phyloP scores from a whole-genome alignment of 23 red algal genomes.

The Gracilaria domingensis region DNA sequence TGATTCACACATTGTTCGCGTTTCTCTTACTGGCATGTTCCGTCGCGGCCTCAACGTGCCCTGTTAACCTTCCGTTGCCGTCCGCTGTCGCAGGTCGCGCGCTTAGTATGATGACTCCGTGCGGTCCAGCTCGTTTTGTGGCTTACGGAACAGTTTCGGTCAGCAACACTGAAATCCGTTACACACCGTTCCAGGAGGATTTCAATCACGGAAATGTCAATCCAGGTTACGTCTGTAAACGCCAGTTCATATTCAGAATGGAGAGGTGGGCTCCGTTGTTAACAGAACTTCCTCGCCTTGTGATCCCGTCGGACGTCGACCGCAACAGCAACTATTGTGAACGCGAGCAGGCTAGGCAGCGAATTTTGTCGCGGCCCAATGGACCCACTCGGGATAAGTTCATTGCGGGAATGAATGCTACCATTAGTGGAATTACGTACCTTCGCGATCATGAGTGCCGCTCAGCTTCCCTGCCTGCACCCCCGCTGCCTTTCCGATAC shows the following conservation, averaged over 20 bases:
- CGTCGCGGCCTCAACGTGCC: background rate
- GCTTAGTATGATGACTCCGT: background rate
- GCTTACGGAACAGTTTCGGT: background rate
- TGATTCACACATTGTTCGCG: background rate
- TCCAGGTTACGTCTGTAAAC: constrained; percentile 3
- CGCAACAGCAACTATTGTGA: constrained; percentile 11
- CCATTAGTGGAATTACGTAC: background rate
- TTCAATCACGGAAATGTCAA: constrained; percentile 9
- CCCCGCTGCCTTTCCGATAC: background rate
- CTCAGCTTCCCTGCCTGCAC: too few species aligned
- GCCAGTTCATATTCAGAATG: constrained; percentile 5
- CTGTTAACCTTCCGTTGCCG: background rate
- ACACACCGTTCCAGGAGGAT: constrained; percentile 1
- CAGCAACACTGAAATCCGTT: constrained; percentile 12
- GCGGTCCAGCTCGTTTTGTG: constrained; percentile 19
- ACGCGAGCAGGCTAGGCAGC: background rate
- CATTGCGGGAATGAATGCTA: constrained; percentile 6
- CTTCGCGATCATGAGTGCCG: constrained; percentile 37
- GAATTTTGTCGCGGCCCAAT: background rate
- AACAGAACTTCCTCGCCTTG: constrained; percentile 15
- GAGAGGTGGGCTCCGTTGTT: constrained; percentile 7
- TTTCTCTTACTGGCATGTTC: background rate
- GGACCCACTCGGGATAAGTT: background rate
- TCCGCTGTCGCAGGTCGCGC: background rate
- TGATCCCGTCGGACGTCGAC: background rate